These are phyloP conservation scores for Fusarium pseudograminearum DNA, from an alignment of 2,329 filamentous ascomycete genomes.

Conservation along the genomic window DNA sequence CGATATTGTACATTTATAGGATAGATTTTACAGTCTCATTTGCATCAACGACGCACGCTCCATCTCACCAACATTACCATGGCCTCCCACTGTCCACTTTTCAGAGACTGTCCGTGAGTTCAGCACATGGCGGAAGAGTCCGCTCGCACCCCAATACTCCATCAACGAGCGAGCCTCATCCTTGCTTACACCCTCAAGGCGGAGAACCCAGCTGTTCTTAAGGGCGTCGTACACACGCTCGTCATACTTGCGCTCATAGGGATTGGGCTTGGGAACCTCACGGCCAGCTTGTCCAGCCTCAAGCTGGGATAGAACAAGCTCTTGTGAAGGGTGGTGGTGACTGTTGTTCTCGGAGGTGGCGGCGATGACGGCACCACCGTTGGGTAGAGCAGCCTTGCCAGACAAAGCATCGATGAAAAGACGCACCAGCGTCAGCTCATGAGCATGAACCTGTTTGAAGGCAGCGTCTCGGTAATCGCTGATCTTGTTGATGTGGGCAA, in stretches of 20 bases:
- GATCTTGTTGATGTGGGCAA: conserved; percentile 83
- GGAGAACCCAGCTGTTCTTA: conserved; percentile 63
- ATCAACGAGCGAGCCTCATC: conserved; percentile 82
- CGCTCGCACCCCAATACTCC: conserved; percentile 94
- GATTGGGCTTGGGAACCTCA: conserved; percentile 60
- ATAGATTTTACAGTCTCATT: conserved; percentile 58
- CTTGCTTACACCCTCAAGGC: conserved; percentile 76
- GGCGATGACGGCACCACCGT: conserved; percentile 84
- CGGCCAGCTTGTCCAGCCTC: conserved; percentile 57
- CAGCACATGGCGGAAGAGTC: conserved; percentile 77
- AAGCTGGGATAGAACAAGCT: conserved; percentile 73
- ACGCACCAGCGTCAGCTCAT: conserved; percentile 82
- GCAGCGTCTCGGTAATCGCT: conserved; percentile 80
- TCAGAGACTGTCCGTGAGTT: conserved; percentile 79
- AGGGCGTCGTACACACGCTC: conserved; percentile 66
- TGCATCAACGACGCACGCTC: conserved; percentile 72
- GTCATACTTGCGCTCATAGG: conserved; percentile 69
- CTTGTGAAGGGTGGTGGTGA: conserved; percentile 72
- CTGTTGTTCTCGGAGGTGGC: conserved; percentile 80
- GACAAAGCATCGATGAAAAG: conserved; percentile 80
- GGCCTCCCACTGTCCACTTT: conserved; percentile 85
- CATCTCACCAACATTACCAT: conserved; percentile 87
- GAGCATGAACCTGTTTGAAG: conserved; percentile 82
- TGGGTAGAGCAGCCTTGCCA: conserved; percentile 67
- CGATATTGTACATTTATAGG: conserved; percentile 48